Evolutionary conservation across 106 monocot species (phyloP), one percentile per base, ranked within the genome.

Genomic region (Platanthera guangdongensis): DNA sequence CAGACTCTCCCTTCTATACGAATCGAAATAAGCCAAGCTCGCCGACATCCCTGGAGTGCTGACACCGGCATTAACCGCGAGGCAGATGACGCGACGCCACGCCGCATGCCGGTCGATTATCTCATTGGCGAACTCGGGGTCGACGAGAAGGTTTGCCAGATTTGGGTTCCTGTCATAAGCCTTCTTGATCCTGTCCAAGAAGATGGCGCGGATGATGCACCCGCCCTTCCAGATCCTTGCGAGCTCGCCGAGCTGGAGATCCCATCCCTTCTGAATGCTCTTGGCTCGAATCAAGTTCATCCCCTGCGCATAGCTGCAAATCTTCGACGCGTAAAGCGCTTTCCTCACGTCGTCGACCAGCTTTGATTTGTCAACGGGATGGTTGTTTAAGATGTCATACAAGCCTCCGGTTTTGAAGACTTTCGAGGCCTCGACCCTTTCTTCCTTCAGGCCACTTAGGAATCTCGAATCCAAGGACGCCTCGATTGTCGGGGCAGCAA

Each of bases 191-290:
- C 87, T 75, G 51, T 87, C 83, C 74, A 87, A 76, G 75, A 87
- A 87, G 51, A 87, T 81, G 6, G 87, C 87, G 6, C 87, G 77
- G 30, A 87, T 87, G 57, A 87, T 87, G 75, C 87, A 87, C 4
- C 87, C 87, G 6, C 87, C 87, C 49, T 83, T 87, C 87, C 87
- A 87, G 11, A 87, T 87, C 75, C 87, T 81, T 4, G 87, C 87
- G 25, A 87, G 83, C 78, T 87, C 83, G 15, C 87, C 87, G 14
- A 87, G 47, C 55, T 81, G 75, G 64, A 87, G 81, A 72, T 75
- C 83, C 87, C 87, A 87, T 46, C 80, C 87, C 72, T 87, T 83
- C 64, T 87, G 83, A 0, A 72, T 72, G 73, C 87, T 87, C 72
- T 87, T 87, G 3, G 83, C 83, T 81, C 81, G 78, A 9, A 87